Conservation (phyloP, 352 stramenopile species). For the Pythium chondricola region DNA sequence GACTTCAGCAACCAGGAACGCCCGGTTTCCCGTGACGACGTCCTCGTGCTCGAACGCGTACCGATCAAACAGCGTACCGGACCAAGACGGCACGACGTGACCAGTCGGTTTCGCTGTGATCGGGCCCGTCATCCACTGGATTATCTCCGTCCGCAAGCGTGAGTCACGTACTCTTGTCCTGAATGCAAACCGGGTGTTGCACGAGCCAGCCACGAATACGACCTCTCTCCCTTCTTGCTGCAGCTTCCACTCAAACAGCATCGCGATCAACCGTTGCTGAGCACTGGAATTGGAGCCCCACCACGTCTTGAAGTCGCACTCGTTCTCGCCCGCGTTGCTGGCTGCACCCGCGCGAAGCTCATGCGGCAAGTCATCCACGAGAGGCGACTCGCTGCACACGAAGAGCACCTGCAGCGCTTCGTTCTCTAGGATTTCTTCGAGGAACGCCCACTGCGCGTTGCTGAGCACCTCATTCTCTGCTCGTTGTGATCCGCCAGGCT, state of each 20-base stretch:
- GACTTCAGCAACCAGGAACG: conserved; percentile 27
- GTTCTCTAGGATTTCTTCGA: conserved; percentile 36
- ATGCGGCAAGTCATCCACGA: conserved; percentile 30
- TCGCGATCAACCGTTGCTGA: conserved; percentile 36
- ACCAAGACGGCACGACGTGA: conserved; percentile 1
- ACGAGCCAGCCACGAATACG: conserved; percentile 37
- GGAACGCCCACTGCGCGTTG: conserved; percentile 52
- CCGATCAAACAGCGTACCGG: conserved; percentile 28
- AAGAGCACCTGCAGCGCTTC: conserved; percentile 28
- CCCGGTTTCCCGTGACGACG: conserved; percentile 22
- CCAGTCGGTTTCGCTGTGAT: conserved; percentile 14
- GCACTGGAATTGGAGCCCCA: conserved; percentile 31
- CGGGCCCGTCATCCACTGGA: conserved; percentile 36
- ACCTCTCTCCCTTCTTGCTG: conserved; percentile 36
- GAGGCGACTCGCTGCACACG: conserved; percentile 43
- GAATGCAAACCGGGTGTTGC: conserved; percentile 25
- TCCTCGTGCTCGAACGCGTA: conserved; percentile 43
- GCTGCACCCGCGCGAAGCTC: conserved; percentile 4
- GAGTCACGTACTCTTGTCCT: conserved; percentile 37
- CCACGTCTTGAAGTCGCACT: conserved; percentile 23
- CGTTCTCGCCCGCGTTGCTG: background rate
- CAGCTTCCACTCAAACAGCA: conserved; percentile 74
- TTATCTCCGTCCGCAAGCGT: conserved; percentile 34
- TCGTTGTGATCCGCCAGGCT: conserved; percentile 49
- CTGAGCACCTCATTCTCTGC: conserved; percentile 51